phyloP scores from a whole-genome alignment of 202 grass and related monocot genomes.

The Tripidium arundinaceum region DNA sequence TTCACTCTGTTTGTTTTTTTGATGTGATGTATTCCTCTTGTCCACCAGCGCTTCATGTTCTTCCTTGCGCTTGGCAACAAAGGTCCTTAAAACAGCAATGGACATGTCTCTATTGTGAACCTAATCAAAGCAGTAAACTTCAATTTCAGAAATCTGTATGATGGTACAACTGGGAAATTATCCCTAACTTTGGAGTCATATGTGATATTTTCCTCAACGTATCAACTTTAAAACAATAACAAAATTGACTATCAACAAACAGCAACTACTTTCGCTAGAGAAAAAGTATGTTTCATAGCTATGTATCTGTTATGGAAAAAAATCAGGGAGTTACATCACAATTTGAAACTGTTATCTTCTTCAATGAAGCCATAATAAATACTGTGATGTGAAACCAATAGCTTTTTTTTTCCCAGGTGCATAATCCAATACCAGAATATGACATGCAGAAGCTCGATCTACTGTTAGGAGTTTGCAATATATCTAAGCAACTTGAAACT shows the following conservation, averaged over 20 bases:
- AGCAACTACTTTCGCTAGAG: neutral
- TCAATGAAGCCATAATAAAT: neutral
- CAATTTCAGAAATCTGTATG: neutral
- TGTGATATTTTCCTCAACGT: neutral
- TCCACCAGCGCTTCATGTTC: slow-evolving; percentile 59
- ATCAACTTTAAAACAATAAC: neutral
- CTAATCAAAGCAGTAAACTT: slow-evolving; percentile 49
- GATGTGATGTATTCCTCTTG: slow-evolving; percentile 51
- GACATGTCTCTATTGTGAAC: slow-evolving; percentile 98
- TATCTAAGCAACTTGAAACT: neutral
- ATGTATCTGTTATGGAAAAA: neutral
- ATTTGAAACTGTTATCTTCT: neutral
- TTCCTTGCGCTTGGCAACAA: slow-evolving; percentile 77
- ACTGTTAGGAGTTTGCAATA: neutral
- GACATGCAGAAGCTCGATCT: neutral
- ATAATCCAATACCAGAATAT: neutral
- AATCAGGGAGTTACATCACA: neutral
- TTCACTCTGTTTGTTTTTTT: slow-evolving; percentile 32
- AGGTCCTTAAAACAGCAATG: slow-evolving; percentile 86
- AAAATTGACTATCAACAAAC: slow-evolving; percentile 18
- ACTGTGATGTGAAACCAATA: neutral
- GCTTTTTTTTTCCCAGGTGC: neutral
- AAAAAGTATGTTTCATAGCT: neutral
- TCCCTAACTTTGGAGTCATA: neutral
- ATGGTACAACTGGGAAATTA: neutral